Evolutionary conservation across 805 yeast genomes (phyloP).

Genomic region (Wickerhamomyces chambardii): DNA sequence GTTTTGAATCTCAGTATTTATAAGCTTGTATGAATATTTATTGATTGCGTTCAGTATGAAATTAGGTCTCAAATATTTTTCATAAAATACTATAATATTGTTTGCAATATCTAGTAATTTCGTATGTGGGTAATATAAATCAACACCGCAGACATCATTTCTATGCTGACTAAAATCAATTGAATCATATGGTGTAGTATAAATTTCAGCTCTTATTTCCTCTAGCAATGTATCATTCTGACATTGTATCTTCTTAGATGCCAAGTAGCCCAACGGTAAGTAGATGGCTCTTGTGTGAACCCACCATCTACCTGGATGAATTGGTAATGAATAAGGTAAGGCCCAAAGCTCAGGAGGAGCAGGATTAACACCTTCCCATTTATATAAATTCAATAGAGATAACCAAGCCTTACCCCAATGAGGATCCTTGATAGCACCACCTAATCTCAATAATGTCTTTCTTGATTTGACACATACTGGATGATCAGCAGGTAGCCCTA

Average conservation of each 20-base stretch:
- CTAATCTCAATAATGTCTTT: constrained; percentile 54
- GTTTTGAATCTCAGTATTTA: constrained; percentile 67
- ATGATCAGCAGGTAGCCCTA: constrained; percentile 71
- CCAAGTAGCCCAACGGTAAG: constrained; percentile 76
- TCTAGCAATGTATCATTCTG: constrained; percentile 53
- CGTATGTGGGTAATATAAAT: constrained; percentile 91
- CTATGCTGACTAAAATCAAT: constrained; percentile 68
- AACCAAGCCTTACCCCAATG: constrained; percentile 99
- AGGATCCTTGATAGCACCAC: constrained; percentile 87
- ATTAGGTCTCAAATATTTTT: constrained; percentile 62
- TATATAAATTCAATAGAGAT: constrained; percentile 67
- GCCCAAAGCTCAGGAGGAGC: constrained; percentile 96
- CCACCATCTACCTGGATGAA: constrained; percentile 99
- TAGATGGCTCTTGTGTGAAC: constrained; percentile 94
- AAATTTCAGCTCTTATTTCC: constrained; percentile 75
- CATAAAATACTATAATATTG: constrained; percentile 51
- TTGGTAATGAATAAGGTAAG: constrained; percentile 69
- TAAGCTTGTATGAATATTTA: constrained; percentile 45
- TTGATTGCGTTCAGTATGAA: constrained; percentile 54
- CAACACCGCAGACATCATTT: constrained; percentile 85
- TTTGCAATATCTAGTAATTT: constrained; percentile 54
- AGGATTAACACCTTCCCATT: constrained; percentile 97
- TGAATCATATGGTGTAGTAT: constrained; percentile 47
- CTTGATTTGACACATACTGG: constrained; percentile 75
- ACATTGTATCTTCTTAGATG: constrained; percentile 45